These are phyloP conservation scores for Talaromyces sp. DNA, from an alignment of 2,329 filamentous ascomycete genomes.

Conservation along the genomic window DNA sequence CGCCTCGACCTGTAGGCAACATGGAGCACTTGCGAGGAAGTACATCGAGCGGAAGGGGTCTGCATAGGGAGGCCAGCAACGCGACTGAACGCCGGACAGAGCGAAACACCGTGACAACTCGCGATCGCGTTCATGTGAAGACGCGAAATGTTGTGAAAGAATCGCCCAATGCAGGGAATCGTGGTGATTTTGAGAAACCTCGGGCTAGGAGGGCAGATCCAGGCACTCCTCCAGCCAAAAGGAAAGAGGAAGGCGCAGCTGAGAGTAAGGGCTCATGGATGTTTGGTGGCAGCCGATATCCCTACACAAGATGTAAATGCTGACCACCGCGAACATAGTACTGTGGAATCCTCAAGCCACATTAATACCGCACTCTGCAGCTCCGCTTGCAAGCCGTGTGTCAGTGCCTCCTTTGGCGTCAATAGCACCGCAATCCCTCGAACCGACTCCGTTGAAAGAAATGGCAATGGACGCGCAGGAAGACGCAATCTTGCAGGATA, in stretches of 20 bases:
- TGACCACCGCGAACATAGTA: conserved; percentile 18
- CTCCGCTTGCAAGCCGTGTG: conserved; percentile 66
- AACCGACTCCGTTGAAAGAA: conserved; percentile 62
- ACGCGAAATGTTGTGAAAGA: conserved; percentile 54
- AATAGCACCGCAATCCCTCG: conserved; percentile 62
- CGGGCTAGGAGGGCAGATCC: conserved; percentile 25
- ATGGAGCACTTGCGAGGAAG: conserved; percentile 28
- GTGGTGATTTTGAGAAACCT: conserved; percentile 29
- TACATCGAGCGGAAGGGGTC: conserved; percentile 26
- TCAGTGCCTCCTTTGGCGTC: conserved; percentile 59
- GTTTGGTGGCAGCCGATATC: background rate
- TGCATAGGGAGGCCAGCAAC: conserved; percentile 27
- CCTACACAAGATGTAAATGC: background rate
- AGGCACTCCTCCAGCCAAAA: conserved; percentile 19
- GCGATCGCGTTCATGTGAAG: conserved; percentile 57
- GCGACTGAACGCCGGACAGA: conserved; percentile 36
- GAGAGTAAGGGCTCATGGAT: conserved; percentile 22
- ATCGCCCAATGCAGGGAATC: conserved; percentile 24
- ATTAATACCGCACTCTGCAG: conserved; percentile 63
- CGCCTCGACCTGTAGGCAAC: conserved; percentile 24
- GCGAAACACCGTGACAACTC: conserved; percentile 50
- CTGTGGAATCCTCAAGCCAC: conserved; percentile 77
- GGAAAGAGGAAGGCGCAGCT: conserved; percentile 27
- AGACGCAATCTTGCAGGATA: conserved; percentile 77
- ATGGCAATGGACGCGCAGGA: conserved; percentile 79